Evolutionary conservation across 768 basidiomycete species (phyloP).

Genomic region (button mushroom (Agaricus bisporus)): DNA sequence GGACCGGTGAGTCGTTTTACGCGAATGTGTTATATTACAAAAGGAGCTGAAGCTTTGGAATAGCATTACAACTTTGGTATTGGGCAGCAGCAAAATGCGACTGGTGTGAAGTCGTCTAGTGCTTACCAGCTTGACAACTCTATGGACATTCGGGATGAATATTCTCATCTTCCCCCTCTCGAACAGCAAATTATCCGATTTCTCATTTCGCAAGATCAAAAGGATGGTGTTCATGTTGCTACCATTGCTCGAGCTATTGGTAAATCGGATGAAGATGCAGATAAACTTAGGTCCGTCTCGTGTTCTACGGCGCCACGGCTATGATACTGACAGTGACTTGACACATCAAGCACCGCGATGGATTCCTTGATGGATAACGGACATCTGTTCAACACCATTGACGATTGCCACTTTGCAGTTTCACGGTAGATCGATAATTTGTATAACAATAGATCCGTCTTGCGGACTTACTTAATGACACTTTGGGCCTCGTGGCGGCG

Average conservation of each 20-base stretch:
- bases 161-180: slow-evolving; percentile 48
- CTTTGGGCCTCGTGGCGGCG: not conserved
- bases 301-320: not conserved
- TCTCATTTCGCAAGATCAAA: slow-evolving; percentile 40
- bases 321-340: not conserved
- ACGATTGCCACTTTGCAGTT: slow-evolving; percentile 73
- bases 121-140: slow-evolving; percentile 35
- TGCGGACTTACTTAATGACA: slow-evolving; percentile 1
- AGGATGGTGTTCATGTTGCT: slow-evolving; percentile 71
- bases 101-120: slow-evolving; percentile 18
- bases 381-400: slow-evolving; percentile 69
- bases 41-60: not conserved
- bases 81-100: slow-evolving; percentile 13
- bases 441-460: not conserved
- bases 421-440: slow-evolving; percentile 25
- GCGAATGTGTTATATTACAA: not conserved
- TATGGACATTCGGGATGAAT: slow-evolving; percentile 33
- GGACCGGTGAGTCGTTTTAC: slow-evolving; percentile 45
- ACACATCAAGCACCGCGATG: slow-evolving; percentile 51
- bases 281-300: slow-evolving; percentile 53
- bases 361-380: slow-evolving; percentile 80
- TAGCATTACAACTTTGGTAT: slow-evolving; percentile 30
- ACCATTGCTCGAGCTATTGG: slow-evolving; percentile 65
- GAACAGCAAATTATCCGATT: slow-evolving; percentile 64
- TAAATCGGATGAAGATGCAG: slow-evolving; percentile 34